These are phyloP conservation scores for Cytospora mali DNA, from an alignment of 2,329 filamentous ascomycete species.

Conservation along the genomic window DNA sequence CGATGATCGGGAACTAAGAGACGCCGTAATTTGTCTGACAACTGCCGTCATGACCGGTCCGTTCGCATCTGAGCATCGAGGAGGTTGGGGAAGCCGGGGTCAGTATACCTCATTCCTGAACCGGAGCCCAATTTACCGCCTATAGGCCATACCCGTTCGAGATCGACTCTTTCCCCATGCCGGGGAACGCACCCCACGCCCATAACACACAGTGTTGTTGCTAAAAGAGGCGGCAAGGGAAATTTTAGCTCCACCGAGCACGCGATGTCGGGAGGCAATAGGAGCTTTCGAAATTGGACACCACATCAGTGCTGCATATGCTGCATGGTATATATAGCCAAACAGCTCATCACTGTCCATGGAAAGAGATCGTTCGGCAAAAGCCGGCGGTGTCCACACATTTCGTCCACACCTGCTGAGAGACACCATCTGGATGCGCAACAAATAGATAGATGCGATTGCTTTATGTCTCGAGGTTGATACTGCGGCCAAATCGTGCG, in stretches of 20 bases:
- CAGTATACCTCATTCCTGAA: background rate
- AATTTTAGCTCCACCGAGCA: background rate
- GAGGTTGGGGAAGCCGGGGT: background rate
- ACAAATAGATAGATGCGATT: slow-evolving; percentile 1
- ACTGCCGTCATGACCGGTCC: slow-evolving; percentile 5
- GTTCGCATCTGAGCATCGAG: slow-evolving; percentile 1
- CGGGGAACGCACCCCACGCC: background rate
- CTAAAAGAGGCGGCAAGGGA: background rate
- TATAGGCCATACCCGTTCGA: background rate
- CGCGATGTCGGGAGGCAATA: slow-evolving; percentile 2
- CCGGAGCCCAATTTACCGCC: background rate
- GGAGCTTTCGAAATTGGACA: background rate
- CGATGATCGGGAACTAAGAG: slow-evolving; percentile 11
- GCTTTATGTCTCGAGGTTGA: slow-evolving; percentile 88
- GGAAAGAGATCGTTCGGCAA: background rate
- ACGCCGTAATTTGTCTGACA: slow-evolving; percentile 12
- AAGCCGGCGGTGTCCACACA: background rate
- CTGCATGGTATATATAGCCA: background rate
- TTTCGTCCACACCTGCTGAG: too few relatives aligned
- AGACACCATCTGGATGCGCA: background rate
- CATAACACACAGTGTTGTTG: background rate
- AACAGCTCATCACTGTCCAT: background rate
- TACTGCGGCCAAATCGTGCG: slow-evolving; percentile 91
- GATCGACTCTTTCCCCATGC: background rate
- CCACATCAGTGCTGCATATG: background rate